Base-by-base conservation (phyloP, 1,284 basidiomycete species). In the Leccinum subrobustum region DNA sequence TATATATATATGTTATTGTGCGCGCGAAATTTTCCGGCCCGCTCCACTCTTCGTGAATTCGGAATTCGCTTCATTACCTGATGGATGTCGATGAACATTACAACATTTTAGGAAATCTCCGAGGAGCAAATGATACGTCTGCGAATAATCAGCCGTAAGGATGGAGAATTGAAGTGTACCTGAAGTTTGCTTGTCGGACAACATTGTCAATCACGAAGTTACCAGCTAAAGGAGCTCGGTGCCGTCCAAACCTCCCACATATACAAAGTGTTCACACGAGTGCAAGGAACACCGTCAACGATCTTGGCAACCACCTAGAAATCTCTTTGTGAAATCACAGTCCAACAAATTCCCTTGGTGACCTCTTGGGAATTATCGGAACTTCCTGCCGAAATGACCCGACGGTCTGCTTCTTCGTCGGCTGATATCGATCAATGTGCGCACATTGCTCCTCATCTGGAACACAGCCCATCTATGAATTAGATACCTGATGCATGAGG, bases 61-160 rank as follows among this genome's bases (percentile, higher is more conserved):
- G 27, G 64, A 70, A 65, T 62, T 68, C 64, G 58, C 37, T 54
- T 54, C 18, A 5, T 20, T 25, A 8, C 23, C 35, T 37, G 20
- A 54, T 8, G 11, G 20, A 35, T 18, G 8, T 37, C 35, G 35
- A 16, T 37, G 35, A 16, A 23, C 14, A 35, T 25, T 25, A 50
- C 12, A 16, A 7, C 12, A 31, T 18, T 3, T 37, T 37, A 9
- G 14, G 16, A 20, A 52, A 54, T 35, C 6, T 9, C 52, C 52
- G 52, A 23, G 35, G 52, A 14, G 7, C 6, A 23, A 31, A 18
- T 27, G 16, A 52, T 25, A 20, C 6, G 7, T 52, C 52, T 52
- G 50, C 25, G 16, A 52, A 52, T 11, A 29, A 52, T 51, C 3
- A 6, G 7, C 7, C 7, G 48, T 25, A 25, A 50, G 16, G 27